phyloP scores from a whole-genome alignment of 2,329 filamentous ascomycete species.

The Monilinia fructicola region DNA sequence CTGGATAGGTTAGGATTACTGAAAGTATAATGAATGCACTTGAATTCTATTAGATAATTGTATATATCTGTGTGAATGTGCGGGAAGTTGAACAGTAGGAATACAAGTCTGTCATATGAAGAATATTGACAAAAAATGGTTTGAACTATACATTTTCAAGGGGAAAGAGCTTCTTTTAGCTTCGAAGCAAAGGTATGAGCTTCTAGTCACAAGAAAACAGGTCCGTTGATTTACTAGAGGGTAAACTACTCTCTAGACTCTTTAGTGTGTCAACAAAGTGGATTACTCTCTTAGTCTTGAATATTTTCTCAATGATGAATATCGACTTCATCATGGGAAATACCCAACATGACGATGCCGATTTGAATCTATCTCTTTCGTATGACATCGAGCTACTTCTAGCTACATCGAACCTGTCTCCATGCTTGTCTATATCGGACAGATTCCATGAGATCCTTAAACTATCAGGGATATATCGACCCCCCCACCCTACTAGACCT shows the following conservation, averaged over 20 bases:
- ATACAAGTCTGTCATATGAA: not conserved
- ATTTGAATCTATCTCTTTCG: not conserved
- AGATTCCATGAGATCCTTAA: not conserved
- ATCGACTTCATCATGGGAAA: conserved; percentile 10
- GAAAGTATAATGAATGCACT: not conserved
- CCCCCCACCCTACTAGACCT: not conserved
- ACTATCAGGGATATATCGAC: too few relatives aligned
- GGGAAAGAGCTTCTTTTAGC: not conserved
- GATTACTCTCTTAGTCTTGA: not conserved
- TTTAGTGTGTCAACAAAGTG: conserved; percentile 1
- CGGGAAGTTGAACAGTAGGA: not conserved
- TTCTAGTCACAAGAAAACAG: not conserved
- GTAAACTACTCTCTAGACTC: conserved; percentile 7
- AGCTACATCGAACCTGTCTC: not conserved
- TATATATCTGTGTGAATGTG: not conserved
- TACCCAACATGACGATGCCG: not conserved
- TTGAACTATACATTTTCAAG: not conserved
- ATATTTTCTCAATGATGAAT: not conserved
- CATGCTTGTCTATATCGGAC: not conserved
- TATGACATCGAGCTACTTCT: conserved; percentile 16
- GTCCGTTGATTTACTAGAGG: conserved; percentile 10
- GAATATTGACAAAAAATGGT: not conserved
- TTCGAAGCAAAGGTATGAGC: conserved; percentile 3
- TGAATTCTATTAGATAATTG: not conserved
- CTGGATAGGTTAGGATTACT: conserved; percentile 6